Conservation (phyloP, 805 yeast genomes). For the Candida wancherniae region DNA sequence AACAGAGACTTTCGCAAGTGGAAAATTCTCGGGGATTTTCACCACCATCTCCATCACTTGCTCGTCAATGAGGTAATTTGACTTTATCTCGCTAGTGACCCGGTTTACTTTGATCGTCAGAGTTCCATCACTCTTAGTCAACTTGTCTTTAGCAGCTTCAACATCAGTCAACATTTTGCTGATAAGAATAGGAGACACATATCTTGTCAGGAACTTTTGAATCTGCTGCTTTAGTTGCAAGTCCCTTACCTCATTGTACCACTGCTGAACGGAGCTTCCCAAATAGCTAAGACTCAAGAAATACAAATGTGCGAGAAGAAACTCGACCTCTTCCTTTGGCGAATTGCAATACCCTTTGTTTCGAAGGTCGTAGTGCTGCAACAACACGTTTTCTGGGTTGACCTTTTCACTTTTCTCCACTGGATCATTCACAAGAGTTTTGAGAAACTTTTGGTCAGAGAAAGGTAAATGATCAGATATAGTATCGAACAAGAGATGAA, state of each 20-base stretch:
- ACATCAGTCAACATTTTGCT: slow-evolving; percentile 52
- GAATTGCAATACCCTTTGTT: slow-evolving; percentile 20
- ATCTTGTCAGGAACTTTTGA: slow-evolving; percentile 57
- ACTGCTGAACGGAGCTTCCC: slow-evolving; percentile 55
- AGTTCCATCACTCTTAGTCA: slow-evolving; percentile 35
- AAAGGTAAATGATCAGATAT: slow-evolving; percentile 52
- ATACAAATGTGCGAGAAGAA: slow-evolving; percentile 46
- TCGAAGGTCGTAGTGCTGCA: slow-evolving; percentile 20
- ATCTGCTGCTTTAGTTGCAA: slow-evolving; percentile 55
- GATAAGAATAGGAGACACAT: slow-evolving; percentile 62
- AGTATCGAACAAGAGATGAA: slow-evolving; percentile 53
- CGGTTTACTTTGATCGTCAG: slow-evolving; percentile 59
- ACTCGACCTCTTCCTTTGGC: slow-evolving; percentile 29
- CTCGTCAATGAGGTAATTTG: slow-evolving; percentile 77
- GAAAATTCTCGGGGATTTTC: slow-evolving; percentile 69
- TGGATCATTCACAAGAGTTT: slow-evolving; percentile 15
- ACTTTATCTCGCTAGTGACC: slow-evolving; percentile 62
- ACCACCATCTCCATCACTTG: slow-evolving; percentile 78
- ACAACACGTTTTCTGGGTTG: slow-evolving; percentile 13
- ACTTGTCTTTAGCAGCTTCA: slow-evolving; percentile 33
- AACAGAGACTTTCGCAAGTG: slow-evolving; percentile 69
- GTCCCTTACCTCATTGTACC: slow-evolving; percentile 71
- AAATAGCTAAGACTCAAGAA: slow-evolving; percentile 46
- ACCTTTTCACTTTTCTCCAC: slow-evolving; percentile 12
- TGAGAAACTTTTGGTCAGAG: slow-evolving; percentile 20